Conservation (phyloP, 306 rosid genomes). For the Cucumis melo region DNA sequence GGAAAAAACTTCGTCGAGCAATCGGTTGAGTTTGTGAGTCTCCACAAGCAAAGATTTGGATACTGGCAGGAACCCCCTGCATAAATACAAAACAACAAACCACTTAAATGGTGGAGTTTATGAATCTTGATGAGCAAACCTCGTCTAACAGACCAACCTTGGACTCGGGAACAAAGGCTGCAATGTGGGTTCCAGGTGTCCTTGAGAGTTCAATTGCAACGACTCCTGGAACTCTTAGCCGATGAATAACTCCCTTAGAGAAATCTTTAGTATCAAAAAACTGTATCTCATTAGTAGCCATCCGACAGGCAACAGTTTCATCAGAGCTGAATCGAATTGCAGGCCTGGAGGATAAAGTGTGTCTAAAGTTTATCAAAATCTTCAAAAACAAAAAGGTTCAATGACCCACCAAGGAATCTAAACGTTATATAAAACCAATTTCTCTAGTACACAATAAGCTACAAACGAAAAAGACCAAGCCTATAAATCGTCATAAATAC, state of each 20-base stretch:
- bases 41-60: constrained; percentile 56
- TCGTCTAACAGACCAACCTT: constrained; percentile 33
- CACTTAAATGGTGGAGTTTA: not conserved
- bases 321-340: constrained; percentile 62
- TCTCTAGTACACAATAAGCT: not conserved
- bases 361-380: not conserved
- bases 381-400: not conserved
- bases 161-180: constrained; percentile 83
- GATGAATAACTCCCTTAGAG: constrained; percentile 47
- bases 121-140: not conserved
- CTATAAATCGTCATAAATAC: not conserved
- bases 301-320: constrained; percentile 66
- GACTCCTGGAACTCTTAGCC: constrained; percentile 67
- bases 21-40: constrained; percentile 53
- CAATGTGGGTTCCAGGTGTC: constrained; percentile 69
- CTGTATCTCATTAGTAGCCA: constrained; percentile 78
- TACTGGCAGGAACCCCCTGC: constrained; percentile 87
- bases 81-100: constrained; percentile 6
- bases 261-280: constrained; percentile 60
- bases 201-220: constrained; percentile 70
- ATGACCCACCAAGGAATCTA: not conserved
- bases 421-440: not conserved
- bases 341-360: constrained; percentile 43
- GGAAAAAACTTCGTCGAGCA: constrained; percentile 78
- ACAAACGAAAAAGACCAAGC: not conserved